Evolutionary conservation across 805 yeast species (phyloP).

Genomic region (Saturnispora gosingensis): DNA sequence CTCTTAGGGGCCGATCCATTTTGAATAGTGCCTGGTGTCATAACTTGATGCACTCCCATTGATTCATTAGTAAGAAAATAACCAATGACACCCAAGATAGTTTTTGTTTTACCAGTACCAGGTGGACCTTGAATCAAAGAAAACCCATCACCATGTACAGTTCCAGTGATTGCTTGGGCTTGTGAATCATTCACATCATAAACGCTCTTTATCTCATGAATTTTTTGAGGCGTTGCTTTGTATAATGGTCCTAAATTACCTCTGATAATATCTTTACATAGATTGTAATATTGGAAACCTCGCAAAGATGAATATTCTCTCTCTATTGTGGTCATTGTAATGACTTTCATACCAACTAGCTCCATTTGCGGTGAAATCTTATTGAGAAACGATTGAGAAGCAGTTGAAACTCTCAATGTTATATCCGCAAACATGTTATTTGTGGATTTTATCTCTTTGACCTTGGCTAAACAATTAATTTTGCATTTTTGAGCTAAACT

Average conservation of each 20-base stretch:
- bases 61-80: slow-evolving; percentile 42
- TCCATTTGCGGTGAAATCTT: slow-evolving; percentile 54
- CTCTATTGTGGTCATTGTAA: slow-evolving; percentile 86
- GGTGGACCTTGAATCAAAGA: slow-evolving; percentile 97
- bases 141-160: slow-evolving; percentile 63
- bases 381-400: slow-evolving; percentile 37
- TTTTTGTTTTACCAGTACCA: slow-evolving; percentile 98
- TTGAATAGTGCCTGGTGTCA: slow-evolving; percentile 9
- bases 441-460: slow-evolving; percentile 60
- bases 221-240: slow-evolving; percentile 28
- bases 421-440: slow-evolving; percentile 63
- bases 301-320: slow-evolving; percentile 81
- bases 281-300: slow-evolving; percentile 76
- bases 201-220: slow-evolving; percentile 34
- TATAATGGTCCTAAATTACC: slow-evolving; percentile 51
- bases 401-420: slow-evolving; percentile 57
- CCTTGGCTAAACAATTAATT: slow-evolving; percentile 71
- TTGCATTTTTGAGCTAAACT: slow-evolving; percentile 13
- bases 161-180: slow-evolving; percentile 77
- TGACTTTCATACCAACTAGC: slow-evolving; percentile 60
- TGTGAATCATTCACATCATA: slow-evolving; percentile 78
- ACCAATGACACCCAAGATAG: slow-evolving; percentile 87
- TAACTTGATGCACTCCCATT: slow-evolving; percentile 8
- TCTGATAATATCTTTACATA: slow-evolving; percentile 52
- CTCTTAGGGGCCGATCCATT: slow-evolving; percentile 22